Percentiles rank a stretch among this genome's conserved stretches.
Evolutionary conservation across 352 stramenopile species (phyloP).

Genomic region (Globisporangium ultimum): DNA sequence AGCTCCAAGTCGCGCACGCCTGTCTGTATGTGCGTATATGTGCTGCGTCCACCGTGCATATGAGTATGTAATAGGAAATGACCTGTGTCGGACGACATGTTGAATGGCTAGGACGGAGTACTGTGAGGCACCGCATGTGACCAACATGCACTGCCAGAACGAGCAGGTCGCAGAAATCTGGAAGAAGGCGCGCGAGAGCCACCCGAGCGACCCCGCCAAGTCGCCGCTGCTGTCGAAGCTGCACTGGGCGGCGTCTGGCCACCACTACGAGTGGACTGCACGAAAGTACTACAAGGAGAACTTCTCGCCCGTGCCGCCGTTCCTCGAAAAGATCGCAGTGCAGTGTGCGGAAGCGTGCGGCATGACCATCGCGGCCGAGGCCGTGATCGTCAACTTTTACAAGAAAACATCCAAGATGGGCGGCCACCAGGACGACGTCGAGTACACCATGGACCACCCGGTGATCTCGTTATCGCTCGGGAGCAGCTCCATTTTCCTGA

Average conservation of each 20-base stretch:
- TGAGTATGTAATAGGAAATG: no score
- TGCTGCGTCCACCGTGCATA: neutral
- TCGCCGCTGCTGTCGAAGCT: slow-evolving; percentile 53
- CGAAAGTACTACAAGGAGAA: slow-evolving; percentile 59
- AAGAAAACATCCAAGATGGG: slow-evolving; percentile 76
- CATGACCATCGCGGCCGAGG: slow-evolving; percentile 51
- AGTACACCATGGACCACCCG: slow-evolving; percentile 79
- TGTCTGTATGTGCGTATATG: slow-evolving; percentile 50
- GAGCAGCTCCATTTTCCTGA: slow-evolving; percentile 71
- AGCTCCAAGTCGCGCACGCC: slow-evolving; percentile 48
- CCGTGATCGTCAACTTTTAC: slow-evolving; percentile 86
- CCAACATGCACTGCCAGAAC: slow-evolving; percentile 72
- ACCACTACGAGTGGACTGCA: slow-evolving; percentile 82
- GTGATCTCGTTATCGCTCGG: slow-evolving; percentile 79
- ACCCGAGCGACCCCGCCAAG: slow-evolving; percentile 34
- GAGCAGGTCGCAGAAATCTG: slow-evolving; percentile 51
- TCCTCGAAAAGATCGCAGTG: slow-evolving; percentile 38
- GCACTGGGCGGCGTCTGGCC: slow-evolving; percentile 67
- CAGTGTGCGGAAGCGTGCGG: slow-evolving; percentile 47
- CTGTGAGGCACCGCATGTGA: slow-evolving; percentile 63
- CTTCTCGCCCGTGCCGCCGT: slow-evolving; percentile 46
- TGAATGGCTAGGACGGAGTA: slow-evolving; percentile 53
- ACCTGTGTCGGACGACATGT: no score
- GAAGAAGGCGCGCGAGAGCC: slow-evolving; percentile 33
- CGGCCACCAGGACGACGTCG: slow-evolving; percentile 80